Conservation (phyloP, 2,329 filamentous ascomycete genomes). For the Penicillium occitanis region DNA sequence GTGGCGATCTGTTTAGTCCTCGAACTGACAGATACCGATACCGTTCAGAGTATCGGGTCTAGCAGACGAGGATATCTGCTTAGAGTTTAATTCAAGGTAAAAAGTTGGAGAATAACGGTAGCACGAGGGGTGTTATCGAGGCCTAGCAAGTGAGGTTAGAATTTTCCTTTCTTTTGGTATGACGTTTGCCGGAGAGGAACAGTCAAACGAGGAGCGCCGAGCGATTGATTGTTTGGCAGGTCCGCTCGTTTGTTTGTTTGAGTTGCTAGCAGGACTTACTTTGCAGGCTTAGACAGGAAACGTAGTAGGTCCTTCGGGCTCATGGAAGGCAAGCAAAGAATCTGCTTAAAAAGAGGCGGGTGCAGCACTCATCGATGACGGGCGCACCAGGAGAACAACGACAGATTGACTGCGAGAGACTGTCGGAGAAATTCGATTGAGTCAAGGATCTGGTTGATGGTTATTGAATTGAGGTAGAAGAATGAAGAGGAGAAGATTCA, state of each 20-base stretch:
- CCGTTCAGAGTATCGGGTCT: constrained; percentile 78
- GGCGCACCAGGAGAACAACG: constrained; percentile 22
- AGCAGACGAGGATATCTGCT: constrained; percentile 72
- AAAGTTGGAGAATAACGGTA: constrained; percentile 18
- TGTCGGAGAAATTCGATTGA: not conserved
- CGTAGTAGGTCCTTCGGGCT: constrained; percentile 85
- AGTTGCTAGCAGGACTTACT: constrained; percentile 58
- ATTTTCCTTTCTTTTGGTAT: not conserved
- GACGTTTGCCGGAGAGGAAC: not conserved
- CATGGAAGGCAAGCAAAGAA: constrained; percentile 65
- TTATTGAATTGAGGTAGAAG: not conserved
- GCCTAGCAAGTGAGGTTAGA: constrained; percentile 45
- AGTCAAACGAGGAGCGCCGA: not conserved
- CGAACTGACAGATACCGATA: constrained; percentile 79
- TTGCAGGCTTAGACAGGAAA: constrained; percentile 91
- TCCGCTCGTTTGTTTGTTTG: not conserved
- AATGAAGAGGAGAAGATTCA: not conserved
- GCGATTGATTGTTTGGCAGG: not conserved
- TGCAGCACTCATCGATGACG: constrained; percentile 38
- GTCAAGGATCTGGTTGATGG: not conserved
- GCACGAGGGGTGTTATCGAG: constrained; percentile 59
- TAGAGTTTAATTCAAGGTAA: constrained; percentile 20
- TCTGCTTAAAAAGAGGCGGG: constrained; percentile 36
- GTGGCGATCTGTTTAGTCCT: constrained; percentile 65
- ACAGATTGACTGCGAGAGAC: constrained; percentile 1